Conservation (phyloP, 306 rosid species). For the Cucumis hystrix region DNA sequence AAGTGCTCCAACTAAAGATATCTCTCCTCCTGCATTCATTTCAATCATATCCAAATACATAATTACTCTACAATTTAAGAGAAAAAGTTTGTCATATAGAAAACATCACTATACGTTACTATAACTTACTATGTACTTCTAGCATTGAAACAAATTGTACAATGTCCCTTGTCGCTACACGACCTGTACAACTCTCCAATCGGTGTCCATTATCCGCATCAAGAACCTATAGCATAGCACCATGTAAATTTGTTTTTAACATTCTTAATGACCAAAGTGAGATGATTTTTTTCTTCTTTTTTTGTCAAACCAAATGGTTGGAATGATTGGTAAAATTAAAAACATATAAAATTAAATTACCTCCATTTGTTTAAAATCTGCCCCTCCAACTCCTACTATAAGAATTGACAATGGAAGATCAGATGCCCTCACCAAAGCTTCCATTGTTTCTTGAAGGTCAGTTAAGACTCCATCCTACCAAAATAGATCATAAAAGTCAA, state of each 20-base stretch:
- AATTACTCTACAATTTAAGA: not conserved
- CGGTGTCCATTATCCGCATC: conserved; percentile 67
- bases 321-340: not conserved
- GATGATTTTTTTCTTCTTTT: too few species aligned
- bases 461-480: conserved; percentile 76
- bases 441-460: conserved; percentile 74
- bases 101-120: too few species aligned
- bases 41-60: not conserved
- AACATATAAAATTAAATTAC: conserved; percentile 22
- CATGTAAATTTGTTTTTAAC: not conserved
- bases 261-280: not conserved
- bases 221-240: conserved; percentile 33
- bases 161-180: conserved; percentile 60
- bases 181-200: conserved; percentile 53
- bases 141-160: conserved; percentile 83
- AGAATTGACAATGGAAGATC: conserved; percentile 81
- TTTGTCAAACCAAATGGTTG: not conserved
- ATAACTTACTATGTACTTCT: conserved; percentile 50
- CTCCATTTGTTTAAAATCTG: conserved; percentile 78
- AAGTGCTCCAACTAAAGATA: conserved; percentile 56
- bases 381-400: conserved; percentile 75
- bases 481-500: not conserved
- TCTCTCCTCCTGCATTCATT: conserved; percentile 29
- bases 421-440: conserved; percentile 70
- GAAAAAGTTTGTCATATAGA: too few species aligned